Percentiles rank a stretch among this genome's conserved stretches.
Conservation (phyloP, 2,329 filamentous ascomycete species). For the Epichloe bromicola region DNA sequence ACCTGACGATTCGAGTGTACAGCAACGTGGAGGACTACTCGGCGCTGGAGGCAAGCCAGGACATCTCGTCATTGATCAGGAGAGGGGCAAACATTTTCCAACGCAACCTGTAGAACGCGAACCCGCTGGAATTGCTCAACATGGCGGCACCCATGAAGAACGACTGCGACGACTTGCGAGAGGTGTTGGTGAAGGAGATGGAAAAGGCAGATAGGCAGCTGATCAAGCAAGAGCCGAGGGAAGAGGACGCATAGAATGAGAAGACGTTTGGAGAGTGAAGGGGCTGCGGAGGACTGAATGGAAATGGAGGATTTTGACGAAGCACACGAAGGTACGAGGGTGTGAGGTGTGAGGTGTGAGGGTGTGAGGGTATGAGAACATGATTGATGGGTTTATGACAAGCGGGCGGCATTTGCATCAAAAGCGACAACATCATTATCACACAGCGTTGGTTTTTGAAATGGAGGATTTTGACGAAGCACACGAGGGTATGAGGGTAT, state of each 20-base stretch:
- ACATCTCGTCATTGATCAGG: background rate
- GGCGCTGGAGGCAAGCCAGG: background rate
- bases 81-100: background rate
- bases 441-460: background rate
- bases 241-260: background rate
- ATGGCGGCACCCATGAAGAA: background rate
- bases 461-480: no score
- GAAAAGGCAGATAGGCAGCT: background rate
- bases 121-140: background rate
- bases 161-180: background rate
- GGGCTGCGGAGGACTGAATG: background rate
- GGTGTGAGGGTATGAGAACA: background rate
- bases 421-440: background rate
- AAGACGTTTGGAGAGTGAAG: background rate
- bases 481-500: background rate
- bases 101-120: background rate
- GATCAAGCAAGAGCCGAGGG: background rate
- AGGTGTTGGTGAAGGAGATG: background rate
- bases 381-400: background rate
- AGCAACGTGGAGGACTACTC: background rate
- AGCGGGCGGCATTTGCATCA: background rate
- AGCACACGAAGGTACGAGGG: background rate
- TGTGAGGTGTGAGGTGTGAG: background rate
- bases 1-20: background rate
- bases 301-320: no score